Evolutionary conservation across 208 protist species (phyloP).

Genomic region (Acanthamoeba triangularis): DNA sequence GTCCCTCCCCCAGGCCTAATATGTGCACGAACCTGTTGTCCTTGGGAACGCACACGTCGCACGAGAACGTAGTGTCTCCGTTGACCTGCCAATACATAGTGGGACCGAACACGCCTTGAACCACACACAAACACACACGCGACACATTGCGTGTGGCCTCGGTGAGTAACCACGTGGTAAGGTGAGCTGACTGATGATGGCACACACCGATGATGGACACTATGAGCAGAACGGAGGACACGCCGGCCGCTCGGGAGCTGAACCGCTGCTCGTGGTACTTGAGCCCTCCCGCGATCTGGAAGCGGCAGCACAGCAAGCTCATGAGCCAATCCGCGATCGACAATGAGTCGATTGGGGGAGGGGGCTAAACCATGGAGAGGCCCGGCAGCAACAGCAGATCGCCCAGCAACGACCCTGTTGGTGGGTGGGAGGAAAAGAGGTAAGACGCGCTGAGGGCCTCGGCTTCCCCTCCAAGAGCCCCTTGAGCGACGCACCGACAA

Average conservation of each 20-base stretch:
- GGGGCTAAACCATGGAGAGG: conserved; percentile 86
- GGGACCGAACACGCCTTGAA: conserved; percentile 84
- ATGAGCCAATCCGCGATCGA: neutral
- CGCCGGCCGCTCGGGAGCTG: conserved; percentile 87
- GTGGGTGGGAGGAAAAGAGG: neutral
- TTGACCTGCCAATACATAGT: conserved; percentile 89
- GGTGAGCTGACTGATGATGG: too few species aligned
- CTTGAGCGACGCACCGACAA: conserved; percentile 64
- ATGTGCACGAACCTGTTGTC: neutral
- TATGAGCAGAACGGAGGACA: conserved; percentile 88
- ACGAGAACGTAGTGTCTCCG: conserved; percentile 49
- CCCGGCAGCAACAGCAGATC: conserved; percentile 88
- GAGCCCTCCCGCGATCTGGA: conserved; percentile 85
- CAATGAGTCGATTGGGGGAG: neutral
- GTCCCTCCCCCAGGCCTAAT: too few species aligned
- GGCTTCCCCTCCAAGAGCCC: too few species aligned
- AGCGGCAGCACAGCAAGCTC: neutral
- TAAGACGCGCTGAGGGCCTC: too few species aligned
- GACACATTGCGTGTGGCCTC: neutral
- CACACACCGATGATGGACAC: conserved; percentile 86
- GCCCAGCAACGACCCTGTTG: conserved; percentile 87
- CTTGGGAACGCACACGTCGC: neutral
- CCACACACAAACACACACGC: neutral
- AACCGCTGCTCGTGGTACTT: conserved; percentile 91
- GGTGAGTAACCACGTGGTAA: too few species aligned